Evolutionary conservation across 2,329 filamentous ascomycete genomes (phyloP).

Genomic region (Colletotrichum tamarilloi): DNA sequence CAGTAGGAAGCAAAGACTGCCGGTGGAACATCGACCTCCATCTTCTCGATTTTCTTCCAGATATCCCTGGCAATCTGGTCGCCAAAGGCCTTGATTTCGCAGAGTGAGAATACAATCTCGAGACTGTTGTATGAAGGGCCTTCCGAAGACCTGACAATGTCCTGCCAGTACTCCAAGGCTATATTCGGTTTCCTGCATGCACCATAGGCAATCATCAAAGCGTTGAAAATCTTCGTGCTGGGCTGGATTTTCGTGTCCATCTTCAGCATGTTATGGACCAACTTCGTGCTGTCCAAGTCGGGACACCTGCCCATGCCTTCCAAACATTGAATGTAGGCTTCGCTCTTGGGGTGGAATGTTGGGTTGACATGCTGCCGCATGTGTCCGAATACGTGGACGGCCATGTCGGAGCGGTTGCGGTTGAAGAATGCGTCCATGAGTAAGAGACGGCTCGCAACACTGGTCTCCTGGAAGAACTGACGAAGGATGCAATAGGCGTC

Average conservation of each 20-base stretch:
- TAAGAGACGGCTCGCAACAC: constrained; percentile 71
- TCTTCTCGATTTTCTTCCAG: constrained; percentile 76
- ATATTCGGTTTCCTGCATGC: constrained; percentile 73
- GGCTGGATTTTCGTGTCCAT: constrained; percentile 85
- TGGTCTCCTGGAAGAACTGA: constrained; percentile 74
- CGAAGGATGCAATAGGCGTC: constrained; percentile 73
- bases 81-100: constrained; percentile 71
- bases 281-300: constrained; percentile 67
- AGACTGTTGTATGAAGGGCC: constrained; percentile 87
- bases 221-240: constrained; percentile 82
- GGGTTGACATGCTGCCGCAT: constrained; percentile 83
- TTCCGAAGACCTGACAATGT: constrained; percentile 85
- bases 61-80: constrained; percentile 72
- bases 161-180: constrained; percentile 83
- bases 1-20: constrained; percentile 81
- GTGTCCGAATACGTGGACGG: constrained; percentile 86
- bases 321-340: constrained; percentile 83
- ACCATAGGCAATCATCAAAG: constrained; percentile 87
- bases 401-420: constrained; percentile 84
- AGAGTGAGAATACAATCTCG: constrained; percentile 82
- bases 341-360: constrained; percentile 72
- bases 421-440: constrained; percentile 88
- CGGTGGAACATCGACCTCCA: constrained; percentile 83
- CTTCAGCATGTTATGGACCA: constrained; percentile 93
- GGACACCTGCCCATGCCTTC: constrained; percentile 74